Conservation (phyloP, 75 land plant genomes). For the Chamaecyparis obtusa region DNA sequence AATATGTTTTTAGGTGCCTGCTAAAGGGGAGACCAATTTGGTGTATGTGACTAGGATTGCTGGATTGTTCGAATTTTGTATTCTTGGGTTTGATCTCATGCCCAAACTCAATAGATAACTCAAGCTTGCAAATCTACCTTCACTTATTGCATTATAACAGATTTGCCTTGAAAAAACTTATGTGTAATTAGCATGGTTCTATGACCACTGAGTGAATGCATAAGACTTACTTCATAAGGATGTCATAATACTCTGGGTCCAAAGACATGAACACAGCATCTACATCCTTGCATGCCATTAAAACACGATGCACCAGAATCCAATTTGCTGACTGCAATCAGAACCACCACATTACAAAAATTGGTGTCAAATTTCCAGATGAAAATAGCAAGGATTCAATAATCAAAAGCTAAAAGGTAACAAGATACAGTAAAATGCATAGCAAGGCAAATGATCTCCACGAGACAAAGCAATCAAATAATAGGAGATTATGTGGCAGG, state of each 20-base stretch:
- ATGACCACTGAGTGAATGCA: background rate
- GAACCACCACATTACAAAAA: conserved; percentile 1
- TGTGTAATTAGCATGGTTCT: background rate
- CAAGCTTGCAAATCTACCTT: background rate
- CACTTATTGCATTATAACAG: background rate
- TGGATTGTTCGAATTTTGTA: background rate
- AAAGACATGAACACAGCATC: conserved; percentile 73
- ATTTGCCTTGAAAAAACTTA: background rate
- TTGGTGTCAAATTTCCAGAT: background rate
- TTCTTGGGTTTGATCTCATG: background rate
- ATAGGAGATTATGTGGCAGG: background rate
- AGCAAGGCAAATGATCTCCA: background rate
- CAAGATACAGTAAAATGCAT: background rate
- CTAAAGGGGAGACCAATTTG: background rate
- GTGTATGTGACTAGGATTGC: background rate
- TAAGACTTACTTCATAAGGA: conserved; percentile 90
- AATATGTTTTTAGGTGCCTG: background rate
- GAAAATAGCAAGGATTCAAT: conserved; percentile 4
- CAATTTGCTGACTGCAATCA: conserved; percentile 91
- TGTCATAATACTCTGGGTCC: conserved; percentile 94
- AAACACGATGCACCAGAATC: conserved; percentile 94
- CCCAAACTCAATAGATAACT: background rate
- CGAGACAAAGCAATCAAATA: background rate
- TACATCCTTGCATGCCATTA: conserved; percentile 95
- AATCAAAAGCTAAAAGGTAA: conserved; percentile 4